Evolutionary conservation across 805 yeast species (phyloP), one percentile per base, ranked within the genome.

Genomic region (Lachancea meyersii): DNA sequence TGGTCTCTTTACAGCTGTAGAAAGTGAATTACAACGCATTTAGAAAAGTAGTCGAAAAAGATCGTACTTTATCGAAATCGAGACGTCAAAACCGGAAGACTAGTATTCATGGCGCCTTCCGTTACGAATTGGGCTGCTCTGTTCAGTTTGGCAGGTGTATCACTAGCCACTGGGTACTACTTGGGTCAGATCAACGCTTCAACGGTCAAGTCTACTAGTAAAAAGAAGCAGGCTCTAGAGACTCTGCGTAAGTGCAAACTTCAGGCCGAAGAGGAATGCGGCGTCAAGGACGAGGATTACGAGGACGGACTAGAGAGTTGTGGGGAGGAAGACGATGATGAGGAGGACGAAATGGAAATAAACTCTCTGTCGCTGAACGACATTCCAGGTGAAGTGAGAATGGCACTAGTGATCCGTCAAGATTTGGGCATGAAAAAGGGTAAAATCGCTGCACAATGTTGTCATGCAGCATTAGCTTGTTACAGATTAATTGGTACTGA

Each of bases 391-490:
- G 93, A 84, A 59, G 86, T 82, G 10, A 69, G 84, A 54, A 83
- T 91, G 96, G 88, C 93, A 0, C 68, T 93, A 20, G 79, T 88
- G 3, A 87, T 93, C 4, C 78, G 98, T 47, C 84, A 82, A 22
- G 98, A 93, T 60, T 68, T 93, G 47, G 81, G 79, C 33, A 93
- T 93, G 97, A 79, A 83, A 24, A 87, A 86, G 64, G 99, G 99
- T 18, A 93, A 93, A 60, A 82, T 86, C 2, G 97, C 97, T 4
- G 98, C 98, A 5, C 99, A 93, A 60, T 91, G 97, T 63, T 82
- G 88, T 30, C 99, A 93, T 67, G 98, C 98, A n/a, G 94, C 97
- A 0, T 72, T 93, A 26, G 89, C 93, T 0, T 79, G 93, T 52
- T 93, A 85, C 64, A 80, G 84, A 55, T 65, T 78, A 48, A 82